Conservation (phyloP, 1,284 basidiomycete genomes). For the Ceratobasidium sp. region DNA sequence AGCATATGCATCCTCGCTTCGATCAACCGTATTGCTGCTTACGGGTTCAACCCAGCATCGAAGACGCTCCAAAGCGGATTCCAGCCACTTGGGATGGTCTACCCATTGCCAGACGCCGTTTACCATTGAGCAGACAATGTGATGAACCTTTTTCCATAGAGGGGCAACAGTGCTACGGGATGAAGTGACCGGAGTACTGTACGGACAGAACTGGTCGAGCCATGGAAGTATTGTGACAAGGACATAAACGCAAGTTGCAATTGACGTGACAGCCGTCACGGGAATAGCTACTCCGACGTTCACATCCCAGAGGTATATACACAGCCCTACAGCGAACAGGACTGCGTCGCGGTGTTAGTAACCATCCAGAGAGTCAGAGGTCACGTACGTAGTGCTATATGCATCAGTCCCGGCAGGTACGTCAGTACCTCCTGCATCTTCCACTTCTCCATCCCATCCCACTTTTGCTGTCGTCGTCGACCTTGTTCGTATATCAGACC, state of each 20-base stretch:
- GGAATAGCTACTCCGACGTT: not conserved
- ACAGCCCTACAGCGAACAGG: conserved; percentile 12
- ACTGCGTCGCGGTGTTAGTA: not conserved
- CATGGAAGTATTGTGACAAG: not conserved
- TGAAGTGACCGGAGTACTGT: not conserved
- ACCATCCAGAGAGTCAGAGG: no score
- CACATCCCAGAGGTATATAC: conserved; percentile 14
- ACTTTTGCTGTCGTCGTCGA: conserved; percentile 16
- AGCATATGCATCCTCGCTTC: not conserved
- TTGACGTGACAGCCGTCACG: not conserved
- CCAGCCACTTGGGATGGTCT: no score
- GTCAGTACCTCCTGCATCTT: conserved; percentile 22
- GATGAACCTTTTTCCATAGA: not conserved
- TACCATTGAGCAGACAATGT: no score
- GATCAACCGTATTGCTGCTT: not conserved
- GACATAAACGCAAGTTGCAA: not conserved
- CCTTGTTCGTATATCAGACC: not conserved
- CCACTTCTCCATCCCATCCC: conserved; percentile 20
- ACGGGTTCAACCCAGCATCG: not conserved
- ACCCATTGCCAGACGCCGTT: no score
- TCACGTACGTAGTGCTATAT: conserved; percentile 15
- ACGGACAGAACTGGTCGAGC: conserved; percentile 3
- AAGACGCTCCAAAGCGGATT: no score
- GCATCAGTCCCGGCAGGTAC: conserved; percentile 11
- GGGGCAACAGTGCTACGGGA: not conserved